phyloP scores from a whole-genome alignment of 306 rosid genomes.

The Amphicarpaea edgeworthii region DNA sequence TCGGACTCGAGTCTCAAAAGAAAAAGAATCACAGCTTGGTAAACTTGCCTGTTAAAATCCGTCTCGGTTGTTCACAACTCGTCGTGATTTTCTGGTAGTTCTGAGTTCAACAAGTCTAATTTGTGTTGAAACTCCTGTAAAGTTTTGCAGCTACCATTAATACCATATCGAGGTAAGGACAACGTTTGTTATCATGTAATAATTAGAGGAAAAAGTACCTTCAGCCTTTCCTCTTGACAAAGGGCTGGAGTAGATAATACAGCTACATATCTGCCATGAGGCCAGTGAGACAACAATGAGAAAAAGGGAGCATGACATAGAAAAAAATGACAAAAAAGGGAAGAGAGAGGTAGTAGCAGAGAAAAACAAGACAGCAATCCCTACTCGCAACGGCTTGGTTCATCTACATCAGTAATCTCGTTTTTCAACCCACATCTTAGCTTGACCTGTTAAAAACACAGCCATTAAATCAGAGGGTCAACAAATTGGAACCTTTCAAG shows the following conservation, averaged over 20 bases:
- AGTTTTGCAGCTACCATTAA: constrained; percentile 39
- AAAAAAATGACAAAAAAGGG: constrained; percentile 8
- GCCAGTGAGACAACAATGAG: constrained; percentile 40
- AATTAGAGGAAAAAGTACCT: constrained; percentile 64
- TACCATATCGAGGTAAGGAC: constrained; percentile 40
- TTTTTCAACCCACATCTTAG: constrained; percentile 87
- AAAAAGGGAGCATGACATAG: constrained; percentile 17
- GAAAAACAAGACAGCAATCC: constrained; percentile 38
- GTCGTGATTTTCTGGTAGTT: constrained; percentile 72
- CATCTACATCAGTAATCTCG: constrained; percentile 90
- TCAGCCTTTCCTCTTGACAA: constrained; percentile 84
- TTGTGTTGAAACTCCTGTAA: constrained; percentile 85
- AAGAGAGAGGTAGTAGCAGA: background rate
- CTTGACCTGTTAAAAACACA: constrained; percentile 69
- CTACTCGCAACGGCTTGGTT: constrained; percentile 99
- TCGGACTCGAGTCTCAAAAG: constrained; percentile 30
- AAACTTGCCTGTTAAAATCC: constrained; percentile 43
- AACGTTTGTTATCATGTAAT: constrained; percentile 17
- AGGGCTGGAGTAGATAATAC: constrained; percentile 82
- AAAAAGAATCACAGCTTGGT: constrained; percentile 37
- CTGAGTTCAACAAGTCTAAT: constrained; percentile 71
- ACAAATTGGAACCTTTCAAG: constrained; percentile 19
- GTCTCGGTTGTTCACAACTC: constrained; percentile 64
- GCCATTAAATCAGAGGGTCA: constrained; percentile 30
- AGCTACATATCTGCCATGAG: constrained; percentile 78